Conservation (phyloP, 805 yeast genomes). For the Suhomyces tanzawaensis region DNA sequence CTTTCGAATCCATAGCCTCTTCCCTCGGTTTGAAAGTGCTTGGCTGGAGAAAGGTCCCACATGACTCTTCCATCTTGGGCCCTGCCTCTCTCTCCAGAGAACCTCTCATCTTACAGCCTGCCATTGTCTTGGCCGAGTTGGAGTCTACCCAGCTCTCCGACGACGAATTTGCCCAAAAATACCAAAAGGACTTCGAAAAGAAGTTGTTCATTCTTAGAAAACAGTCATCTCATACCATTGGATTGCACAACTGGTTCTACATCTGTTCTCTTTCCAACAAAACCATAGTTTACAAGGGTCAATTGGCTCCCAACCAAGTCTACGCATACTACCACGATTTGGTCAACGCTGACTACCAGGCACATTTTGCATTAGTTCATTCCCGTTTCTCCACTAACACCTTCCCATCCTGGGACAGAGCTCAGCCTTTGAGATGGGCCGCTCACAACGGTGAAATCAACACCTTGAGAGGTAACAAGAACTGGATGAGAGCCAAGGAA, state of each 20-base stretch:
- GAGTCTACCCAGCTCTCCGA: conserved; percentile 14
- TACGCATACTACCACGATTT: conserved; percentile 93
- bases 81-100: conserved; percentile 94
- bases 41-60: conserved; percentile 95
- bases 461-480: conserved; percentile 95
- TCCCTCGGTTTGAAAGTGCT: conserved; percentile 76
- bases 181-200: conserved; percentile 71
- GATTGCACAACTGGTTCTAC: conserved; percentile 96
- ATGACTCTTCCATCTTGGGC: conserved; percentile 90
- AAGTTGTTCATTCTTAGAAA: conserved; percentile 84
- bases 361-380: conserved; percentile 94
- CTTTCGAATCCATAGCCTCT: conserved; percentile 79
- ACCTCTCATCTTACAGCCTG: conserved; percentile 89
- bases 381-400: conserved; percentile 97
- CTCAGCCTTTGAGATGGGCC: conserved; percentile 95
- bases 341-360: conserved; percentile 86
- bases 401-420: conserved; percentile 99
- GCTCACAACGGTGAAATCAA: conserved; percentile 99
- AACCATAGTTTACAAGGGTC: conserved; percentile 96
- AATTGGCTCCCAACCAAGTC: conserved; percentile 93
- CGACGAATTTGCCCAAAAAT: conserved; percentile 54
- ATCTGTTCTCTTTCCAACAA: conserved; percentile 87
- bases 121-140: conserved; percentile 60
- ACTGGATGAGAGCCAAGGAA: conserved; percentile 99
- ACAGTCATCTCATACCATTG: conserved; percentile 86